Conservation (phyloP, 805 yeast species). For the Candida ovalis region DNA sequence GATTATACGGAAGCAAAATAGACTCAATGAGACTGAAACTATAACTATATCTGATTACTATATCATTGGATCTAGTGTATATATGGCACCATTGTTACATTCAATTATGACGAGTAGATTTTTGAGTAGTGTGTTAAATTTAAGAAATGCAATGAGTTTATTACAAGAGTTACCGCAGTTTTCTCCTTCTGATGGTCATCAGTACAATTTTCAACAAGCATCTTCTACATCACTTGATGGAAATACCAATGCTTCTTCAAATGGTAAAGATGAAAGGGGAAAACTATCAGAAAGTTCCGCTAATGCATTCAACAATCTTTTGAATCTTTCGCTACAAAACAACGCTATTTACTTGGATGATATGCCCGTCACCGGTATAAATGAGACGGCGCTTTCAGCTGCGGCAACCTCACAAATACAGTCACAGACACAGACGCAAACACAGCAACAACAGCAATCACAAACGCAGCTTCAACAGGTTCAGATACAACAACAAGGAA, state of each 20-base stretch:
- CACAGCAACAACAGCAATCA: too few species aligned
- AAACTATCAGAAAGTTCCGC: conserved; percentile 21
- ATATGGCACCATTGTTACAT: conserved; percentile 80
- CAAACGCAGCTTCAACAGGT: not conserved
- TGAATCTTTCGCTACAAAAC: conserved; percentile 26
- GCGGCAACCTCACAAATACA: conserved; percentile 1
- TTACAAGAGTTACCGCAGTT: conserved; percentile 49
- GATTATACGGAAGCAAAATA: conserved; percentile 79
- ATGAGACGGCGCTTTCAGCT: conserved; percentile 12
- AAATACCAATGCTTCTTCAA: not conserved
- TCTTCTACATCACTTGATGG: conserved; percentile 2
- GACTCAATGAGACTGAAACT: conserved; percentile 50
- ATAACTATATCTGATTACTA: conserved; percentile 71
- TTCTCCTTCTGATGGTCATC: conserved; percentile 59
- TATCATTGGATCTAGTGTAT: conserved; percentile 86
- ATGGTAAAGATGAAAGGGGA: conserved; percentile 1
- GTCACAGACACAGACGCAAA: not conserved
- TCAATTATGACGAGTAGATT: conserved; percentile 71
- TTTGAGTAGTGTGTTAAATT: conserved; percentile 41
- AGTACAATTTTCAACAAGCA: conserved; percentile 29
- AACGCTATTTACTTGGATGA: conserved; percentile 24
- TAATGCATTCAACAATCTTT: conserved; percentile 27
- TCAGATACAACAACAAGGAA: not conserved
- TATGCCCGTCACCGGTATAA: conserved; percentile 21
- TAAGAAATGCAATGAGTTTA: conserved; percentile 44